A percentile compares a stretch with the other conserved stretches of the same genome.
These are phyloP conservation scores for Pseudogymnoascus sp. DNA, from an alignment of 2,329 filamentous ascomycete species.

Conservation along the genomic window DNA sequence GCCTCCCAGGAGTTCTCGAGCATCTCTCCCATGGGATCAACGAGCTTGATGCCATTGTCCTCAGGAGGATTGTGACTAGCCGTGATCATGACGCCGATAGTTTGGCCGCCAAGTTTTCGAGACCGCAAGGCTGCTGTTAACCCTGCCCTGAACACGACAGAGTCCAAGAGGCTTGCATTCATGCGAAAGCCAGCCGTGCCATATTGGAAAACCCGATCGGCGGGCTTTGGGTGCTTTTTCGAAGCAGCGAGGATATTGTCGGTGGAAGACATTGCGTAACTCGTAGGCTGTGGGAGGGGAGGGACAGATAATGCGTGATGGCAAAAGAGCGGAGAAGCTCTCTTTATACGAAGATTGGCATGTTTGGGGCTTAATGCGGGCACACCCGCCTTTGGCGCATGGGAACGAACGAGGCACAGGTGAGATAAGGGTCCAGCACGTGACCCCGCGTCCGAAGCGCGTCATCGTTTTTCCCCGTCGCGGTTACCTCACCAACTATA, in stretches of 20 bases:
- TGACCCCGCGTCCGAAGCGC: neutral
- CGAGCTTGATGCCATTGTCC: slow-evolving; percentile 91
- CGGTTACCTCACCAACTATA: neutral
- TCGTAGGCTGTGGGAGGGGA: slow-evolving; percentile 1
- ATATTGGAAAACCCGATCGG: slow-evolving; percentile 52
- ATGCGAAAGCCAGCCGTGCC: slow-evolving; percentile 62
- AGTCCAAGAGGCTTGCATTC: slow-evolving; percentile 74
- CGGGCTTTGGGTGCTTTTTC: slow-evolving; percentile 50
- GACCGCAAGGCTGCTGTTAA: slow-evolving; percentile 83
- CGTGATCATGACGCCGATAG: slow-evolving; percentile 94
- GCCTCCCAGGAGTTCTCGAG: slow-evolving; percentile 91
- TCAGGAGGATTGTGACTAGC: slow-evolving; percentile 85
- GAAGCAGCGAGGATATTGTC: slow-evolving; percentile 51
- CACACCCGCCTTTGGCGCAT: slow-evolving; percentile 5
- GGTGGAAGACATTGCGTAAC: slow-evolving; percentile 35
- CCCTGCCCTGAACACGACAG: slow-evolving; percentile 86
- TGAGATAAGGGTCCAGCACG: neutral
- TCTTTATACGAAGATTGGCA: slow-evolving; percentile 5
- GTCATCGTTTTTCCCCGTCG: neutral
- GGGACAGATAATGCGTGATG: neutral
- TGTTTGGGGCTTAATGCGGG: slow-evolving; percentile 5
- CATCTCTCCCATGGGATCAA: slow-evolving; percentile 98
- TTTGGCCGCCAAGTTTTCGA: slow-evolving; percentile 79
- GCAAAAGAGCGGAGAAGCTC: slow-evolving; percentile 6
- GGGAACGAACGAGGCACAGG: neutral